Conservation (phyloP, 768 basidiomycete species). For the Trametes elegans region DNA sequence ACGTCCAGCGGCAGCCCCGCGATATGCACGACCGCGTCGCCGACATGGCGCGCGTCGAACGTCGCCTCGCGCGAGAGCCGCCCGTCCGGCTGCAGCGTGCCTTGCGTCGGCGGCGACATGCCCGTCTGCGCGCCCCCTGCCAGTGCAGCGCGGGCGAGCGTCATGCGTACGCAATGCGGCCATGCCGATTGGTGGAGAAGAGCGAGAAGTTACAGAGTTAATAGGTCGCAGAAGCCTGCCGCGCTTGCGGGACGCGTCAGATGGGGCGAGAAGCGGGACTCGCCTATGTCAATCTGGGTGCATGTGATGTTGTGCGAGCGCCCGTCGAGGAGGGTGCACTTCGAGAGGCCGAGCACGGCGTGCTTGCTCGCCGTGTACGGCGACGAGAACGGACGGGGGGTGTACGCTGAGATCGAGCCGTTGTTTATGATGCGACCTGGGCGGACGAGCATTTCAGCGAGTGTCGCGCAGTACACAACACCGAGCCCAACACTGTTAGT, state of each 20-base stretch:
- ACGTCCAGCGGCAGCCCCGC: conserved; percentile 67
- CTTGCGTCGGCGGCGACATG: conserved; percentile 46
- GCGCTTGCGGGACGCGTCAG: background rate
- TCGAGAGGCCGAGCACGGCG: conserved; percentile 74
- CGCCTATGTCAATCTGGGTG: conserved; percentile 83
- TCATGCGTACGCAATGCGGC: no score
- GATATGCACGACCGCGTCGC: conserved; percentile 66
- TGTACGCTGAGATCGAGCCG: conserved; percentile 72
- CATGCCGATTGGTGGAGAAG: background rate
- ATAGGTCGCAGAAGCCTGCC: no score
- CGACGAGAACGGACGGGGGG: conserved; percentile 59
- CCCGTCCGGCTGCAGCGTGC: conserved; percentile 71
- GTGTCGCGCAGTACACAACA: no score
- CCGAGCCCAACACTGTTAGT: no score
- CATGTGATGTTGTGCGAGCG: conserved; percentile 69
- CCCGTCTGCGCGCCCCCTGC: conserved; percentile 70
- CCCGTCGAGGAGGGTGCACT: conserved; percentile 75
- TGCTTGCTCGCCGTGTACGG: conserved; percentile 83
- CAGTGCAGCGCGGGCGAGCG: background rate
- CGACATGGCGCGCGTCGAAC: conserved; percentile 74
- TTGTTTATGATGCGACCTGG: conserved; percentile 85
- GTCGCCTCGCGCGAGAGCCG: conserved; percentile 52
- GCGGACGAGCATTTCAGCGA: no score
- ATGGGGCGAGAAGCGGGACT: background rate
- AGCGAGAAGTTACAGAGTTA: background rate